Evolutionary conservation across 768 basidiomycete species (phyloP).

Genomic region (Leccinum ochraceum): DNA sequence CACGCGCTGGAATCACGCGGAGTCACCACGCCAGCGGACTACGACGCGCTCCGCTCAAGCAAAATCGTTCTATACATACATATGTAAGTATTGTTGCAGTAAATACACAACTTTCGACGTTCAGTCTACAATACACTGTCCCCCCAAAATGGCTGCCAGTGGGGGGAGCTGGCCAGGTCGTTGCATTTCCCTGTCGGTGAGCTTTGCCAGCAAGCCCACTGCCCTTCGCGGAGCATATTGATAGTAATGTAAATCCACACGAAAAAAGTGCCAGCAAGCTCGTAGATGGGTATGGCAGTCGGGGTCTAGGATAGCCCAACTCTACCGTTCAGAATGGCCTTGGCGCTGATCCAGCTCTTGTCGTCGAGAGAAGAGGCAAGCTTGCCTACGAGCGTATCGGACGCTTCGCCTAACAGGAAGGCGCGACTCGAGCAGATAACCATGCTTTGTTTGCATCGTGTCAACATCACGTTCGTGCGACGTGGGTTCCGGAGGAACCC

Average conservation of each 20-base stretch:
- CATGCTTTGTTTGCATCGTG: conserved; percentile 74
- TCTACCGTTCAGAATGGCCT: not conserved
- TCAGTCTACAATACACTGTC: no score
- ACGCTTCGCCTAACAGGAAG: conserved; percentile 23
- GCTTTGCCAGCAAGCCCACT: not conserved
- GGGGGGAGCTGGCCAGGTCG: not conserved
- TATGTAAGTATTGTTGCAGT: no score
- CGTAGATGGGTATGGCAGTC: not conserved
- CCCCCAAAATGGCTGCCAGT: no score
- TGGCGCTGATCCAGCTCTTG: conserved; percentile 17
- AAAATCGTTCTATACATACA: no score
- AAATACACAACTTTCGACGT: no score
- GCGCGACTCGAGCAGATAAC: conserved; percentile 58
- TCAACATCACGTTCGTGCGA: conserved; percentile 86
- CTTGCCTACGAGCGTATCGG: conserved; percentile 27
- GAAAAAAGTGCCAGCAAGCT: conserved; percentile 7
- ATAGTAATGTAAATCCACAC: not conserved
- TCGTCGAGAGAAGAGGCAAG: conserved; percentile 18
- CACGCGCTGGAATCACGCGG: no score
- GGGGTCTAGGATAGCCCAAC: not conserved
- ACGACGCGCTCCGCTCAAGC: no score
- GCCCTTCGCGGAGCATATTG: not conserved
- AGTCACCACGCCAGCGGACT: no score
- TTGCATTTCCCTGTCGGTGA: not conserved
- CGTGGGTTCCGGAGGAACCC: conserved; percentile 68